phyloP scores from a whole-genome alignment of 371 early-diverging fungal species.

The Parasitella parasitica region DNA sequence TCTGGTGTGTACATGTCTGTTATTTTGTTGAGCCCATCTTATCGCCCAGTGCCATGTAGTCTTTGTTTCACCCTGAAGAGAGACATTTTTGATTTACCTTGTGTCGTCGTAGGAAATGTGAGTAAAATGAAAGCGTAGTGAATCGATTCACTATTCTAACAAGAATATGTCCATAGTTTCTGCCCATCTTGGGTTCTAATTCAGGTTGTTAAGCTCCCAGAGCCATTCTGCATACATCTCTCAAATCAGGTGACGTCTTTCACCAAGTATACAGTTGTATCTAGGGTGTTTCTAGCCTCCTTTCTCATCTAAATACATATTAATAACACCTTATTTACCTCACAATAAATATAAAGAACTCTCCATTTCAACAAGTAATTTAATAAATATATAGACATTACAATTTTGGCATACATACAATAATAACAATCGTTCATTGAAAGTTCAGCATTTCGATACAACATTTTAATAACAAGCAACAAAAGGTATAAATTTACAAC shows the following conservation, averaged over 20 bases:
- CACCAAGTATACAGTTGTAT: not conserved
- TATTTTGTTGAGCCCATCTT: slow-evolving; percentile 62
- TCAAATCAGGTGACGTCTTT: not conserved
- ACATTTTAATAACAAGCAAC: not conserved
- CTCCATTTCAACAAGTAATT: not conserved
- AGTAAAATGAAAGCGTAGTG: not conserved
- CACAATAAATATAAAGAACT: not conserved
- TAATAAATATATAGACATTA: no score
- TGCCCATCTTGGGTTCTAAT: slow-evolving; percentile 14
- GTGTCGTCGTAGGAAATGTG: slow-evolving; percentile 73
- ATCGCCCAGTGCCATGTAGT: slow-evolving; percentile 70
- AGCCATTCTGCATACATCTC: not conserved
- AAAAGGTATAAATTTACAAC: not conserved
- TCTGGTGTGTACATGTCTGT: slow-evolving; percentile 74
- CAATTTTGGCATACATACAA: no score
- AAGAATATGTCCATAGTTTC: slow-evolving; percentile 1
- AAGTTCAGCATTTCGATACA: not conserved
- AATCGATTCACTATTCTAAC: not conserved
- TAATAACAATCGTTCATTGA: no score
- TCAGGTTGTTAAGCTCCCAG: not conserved
- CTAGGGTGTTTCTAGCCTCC: not conserved
- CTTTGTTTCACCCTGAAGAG: slow-evolving; percentile 86
- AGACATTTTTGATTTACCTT: slow-evolving; percentile 87
- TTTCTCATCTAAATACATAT: not conserved
- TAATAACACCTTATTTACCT: not conserved